phyloP scores from a whole-genome alignment of 2,329 filamentous ascomycete species.

The Clonostachys sp. region DNA sequence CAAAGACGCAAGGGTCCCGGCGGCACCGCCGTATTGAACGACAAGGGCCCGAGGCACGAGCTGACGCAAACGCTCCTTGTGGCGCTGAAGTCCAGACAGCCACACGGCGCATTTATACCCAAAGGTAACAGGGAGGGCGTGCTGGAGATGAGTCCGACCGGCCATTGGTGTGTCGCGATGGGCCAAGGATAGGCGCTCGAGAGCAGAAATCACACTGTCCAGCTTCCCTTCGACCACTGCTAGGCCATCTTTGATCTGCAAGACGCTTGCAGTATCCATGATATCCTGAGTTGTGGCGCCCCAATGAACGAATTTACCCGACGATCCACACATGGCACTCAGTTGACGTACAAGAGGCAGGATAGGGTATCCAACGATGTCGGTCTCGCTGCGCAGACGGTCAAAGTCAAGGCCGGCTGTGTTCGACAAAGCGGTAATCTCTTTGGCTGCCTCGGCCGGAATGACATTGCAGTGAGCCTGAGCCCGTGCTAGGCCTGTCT shows the following conservation, averaged over 20 bases:
- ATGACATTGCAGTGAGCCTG: constrained; percentile 42
- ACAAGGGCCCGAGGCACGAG: constrained; percentile 38
- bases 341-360: constrained; percentile 41
- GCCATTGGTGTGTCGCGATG: constrained; percentile 52
- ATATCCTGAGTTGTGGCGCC: constrained; percentile 56
- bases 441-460: constrained; percentile 27
- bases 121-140: constrained; percentile 53
- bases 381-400: constrained; percentile 38
- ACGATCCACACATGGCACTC: background rate
- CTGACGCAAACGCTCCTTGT: constrained; percentile 39
- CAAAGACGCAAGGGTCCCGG: constrained; percentile 48
- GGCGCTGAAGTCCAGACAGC: constrained; percentile 42
- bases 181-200: constrained; percentile 34
- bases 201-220: constrained; percentile 30
- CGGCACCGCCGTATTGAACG: constrained; percentile 53
- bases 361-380: constrained; percentile 51
- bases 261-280: constrained; percentile 47
- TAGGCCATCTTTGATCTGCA: constrained; percentile 48
- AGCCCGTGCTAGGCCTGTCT: constrained; percentile 44
- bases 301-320: constrained; percentile 45
- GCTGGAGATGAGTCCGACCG: constrained; percentile 52
- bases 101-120: constrained; percentile 54
- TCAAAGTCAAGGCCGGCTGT: constrained; percentile 8
- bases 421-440: constrained; percentile 14
- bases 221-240: constrained; percentile 39